A percentile compares a stretch with the other conserved stretches of the same genome.
phyloP scores from a whole-genome alignment of 2,329 filamentous ascomycete genomes.

The Fusarium sp. region DNA sequence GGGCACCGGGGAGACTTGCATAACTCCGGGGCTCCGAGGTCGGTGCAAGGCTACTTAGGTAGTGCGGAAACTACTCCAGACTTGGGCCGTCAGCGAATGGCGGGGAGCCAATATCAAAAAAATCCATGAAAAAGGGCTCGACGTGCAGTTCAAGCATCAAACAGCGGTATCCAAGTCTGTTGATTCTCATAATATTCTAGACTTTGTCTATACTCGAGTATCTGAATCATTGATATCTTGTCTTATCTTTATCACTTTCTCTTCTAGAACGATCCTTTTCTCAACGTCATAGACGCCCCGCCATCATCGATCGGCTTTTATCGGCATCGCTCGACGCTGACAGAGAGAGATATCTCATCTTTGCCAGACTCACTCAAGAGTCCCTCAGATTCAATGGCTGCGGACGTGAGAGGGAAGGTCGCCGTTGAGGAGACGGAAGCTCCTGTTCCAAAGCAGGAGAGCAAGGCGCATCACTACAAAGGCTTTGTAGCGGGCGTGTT shows the following conservation, averaged over 20 bases:
- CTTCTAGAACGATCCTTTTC: background rate
- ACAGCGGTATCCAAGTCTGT: conserved; percentile 10
- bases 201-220: background rate
- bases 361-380: background rate
- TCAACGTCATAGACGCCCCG: background rate
- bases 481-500: conserved; percentile 99
- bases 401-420: conserved; percentile 30
- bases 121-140: background rate
- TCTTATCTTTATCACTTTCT: background rate
- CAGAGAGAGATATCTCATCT: background rate
- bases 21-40: conserved; percentile 28
- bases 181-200: background rate
- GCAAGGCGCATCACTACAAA: conserved; percentile 69
- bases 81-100: conserved; percentile 25
- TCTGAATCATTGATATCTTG: background rate
- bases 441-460: background rate
- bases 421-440: background rate
- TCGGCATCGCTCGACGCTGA: conserved; percentile 1
- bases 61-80: conserved; percentile 15
- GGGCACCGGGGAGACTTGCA: conserved; percentile 9
- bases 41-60: conserved; percentile 15
- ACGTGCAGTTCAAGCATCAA: conserved; percentile 17
- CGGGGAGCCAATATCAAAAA: conserved; percentile 29
- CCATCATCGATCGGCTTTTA: background rate
- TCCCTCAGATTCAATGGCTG: conserved; percentile 32